Conservation (phyloP, 139 green algal genomes). For the Coccomyxa sp. region DNA sequence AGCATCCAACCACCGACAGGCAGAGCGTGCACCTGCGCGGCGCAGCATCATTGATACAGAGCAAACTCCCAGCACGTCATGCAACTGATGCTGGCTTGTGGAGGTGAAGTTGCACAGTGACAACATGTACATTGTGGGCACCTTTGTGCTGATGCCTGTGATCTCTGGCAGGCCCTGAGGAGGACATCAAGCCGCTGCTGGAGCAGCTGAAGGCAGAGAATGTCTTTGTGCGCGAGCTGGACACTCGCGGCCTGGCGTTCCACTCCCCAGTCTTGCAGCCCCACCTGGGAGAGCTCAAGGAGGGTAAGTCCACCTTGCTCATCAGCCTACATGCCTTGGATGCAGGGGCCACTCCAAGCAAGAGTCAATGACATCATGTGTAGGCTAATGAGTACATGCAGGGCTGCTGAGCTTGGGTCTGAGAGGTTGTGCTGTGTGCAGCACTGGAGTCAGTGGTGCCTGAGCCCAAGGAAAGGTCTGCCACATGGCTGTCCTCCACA, state of each 20-base stretch:
- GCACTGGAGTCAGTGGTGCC: not conserved
- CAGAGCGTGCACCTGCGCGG: too few species aligned
- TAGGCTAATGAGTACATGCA: not conserved
- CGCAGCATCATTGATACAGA: too few species aligned
- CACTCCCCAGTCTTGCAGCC: not conserved
- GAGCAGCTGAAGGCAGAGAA: constrained; percentile 3
- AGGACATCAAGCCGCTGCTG: not conserved
- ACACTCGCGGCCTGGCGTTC: constrained; percentile 2
- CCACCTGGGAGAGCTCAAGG: not conserved
- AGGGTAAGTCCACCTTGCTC: not conserved
- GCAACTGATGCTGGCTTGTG: not conserved
- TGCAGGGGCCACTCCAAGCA: not conserved
- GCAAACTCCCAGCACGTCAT: too few species aligned
- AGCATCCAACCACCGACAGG: too few species aligned
- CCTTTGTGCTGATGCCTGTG: not conserved
- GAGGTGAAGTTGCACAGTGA: too few species aligned
- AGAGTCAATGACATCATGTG: not conserved
- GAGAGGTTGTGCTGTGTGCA: not conserved
- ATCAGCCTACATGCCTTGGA: too few species aligned
- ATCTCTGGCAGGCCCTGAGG: not conserved
- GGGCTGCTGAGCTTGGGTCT: not conserved
- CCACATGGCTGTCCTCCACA: not conserved
- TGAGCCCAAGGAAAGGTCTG: not conserved
- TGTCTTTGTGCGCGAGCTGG: constrained; percentile 8
- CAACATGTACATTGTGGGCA: too few species aligned